These are phyloP conservation scores for Lanmaoa pseudosensibilis DNA, from an alignment of 768 basidiomycete genomes.

Conservation along the genomic window DNA sequence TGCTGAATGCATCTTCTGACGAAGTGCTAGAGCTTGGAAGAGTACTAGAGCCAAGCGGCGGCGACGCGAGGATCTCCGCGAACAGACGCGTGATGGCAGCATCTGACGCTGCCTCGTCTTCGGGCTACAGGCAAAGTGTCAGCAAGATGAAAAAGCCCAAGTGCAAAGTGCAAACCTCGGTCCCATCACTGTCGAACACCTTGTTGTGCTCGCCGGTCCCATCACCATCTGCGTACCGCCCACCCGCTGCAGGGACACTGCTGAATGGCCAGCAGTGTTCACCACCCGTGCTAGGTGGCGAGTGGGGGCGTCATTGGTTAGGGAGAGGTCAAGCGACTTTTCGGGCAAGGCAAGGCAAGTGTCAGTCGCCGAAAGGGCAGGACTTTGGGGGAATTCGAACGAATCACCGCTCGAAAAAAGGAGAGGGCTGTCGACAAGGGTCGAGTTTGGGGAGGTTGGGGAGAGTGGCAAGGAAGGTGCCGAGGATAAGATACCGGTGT, in stretches of 20 bases:
- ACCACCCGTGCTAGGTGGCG: conserved; percentile 99
- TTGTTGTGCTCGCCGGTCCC: conserved; percentile 20
- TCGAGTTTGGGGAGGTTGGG: conserved; percentile 44
- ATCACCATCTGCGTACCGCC: conserved; percentile 40
- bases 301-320: conserved; percentile 60
- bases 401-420: conserved; percentile 28
- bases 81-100: conserved; percentile 34
- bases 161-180: conserved; percentile 37
- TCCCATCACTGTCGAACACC: conserved; percentile 16
- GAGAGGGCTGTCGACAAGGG: conserved; percentile 35
- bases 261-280: conserved; percentile 57
- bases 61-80: conserved; percentile 37
- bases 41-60: conserved; percentile 32
- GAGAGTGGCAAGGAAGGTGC: conserved; percentile 39
- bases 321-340: conserved; percentile 35
- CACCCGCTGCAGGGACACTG: conserved; percentile 95
- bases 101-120: conserved; percentile 56
- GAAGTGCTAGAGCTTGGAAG: conserved; percentile 33
- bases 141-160: conserved; percentile 22
- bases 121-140: conserved; percentile 26
- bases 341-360: conserved; percentile 25
- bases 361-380: conserved; percentile 36
- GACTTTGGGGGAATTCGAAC: conserved; percentile 38
- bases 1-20: conserved; percentile 31
- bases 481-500: conserved; percentile 32